Conservation (phyloP, 768 basidiomycete genomes). For the Mycena galopus region DNA sequence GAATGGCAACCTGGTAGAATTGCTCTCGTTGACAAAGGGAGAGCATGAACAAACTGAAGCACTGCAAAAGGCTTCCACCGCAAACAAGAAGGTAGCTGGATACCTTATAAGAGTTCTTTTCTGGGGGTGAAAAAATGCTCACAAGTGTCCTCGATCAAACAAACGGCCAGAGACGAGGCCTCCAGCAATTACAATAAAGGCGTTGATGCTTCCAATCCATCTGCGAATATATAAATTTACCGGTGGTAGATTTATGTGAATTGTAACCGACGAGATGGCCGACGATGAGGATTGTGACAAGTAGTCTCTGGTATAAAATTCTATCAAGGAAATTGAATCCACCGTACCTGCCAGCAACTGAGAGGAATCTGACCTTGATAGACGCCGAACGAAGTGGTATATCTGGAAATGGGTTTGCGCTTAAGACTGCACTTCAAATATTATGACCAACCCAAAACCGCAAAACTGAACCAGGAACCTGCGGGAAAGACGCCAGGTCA, state of each 20-base stretch:
- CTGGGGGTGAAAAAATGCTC: conserved; percentile 21
- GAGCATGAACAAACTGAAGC: conserved; percentile 59
- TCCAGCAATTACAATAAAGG: conserved; percentile 56
- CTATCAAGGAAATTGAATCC: not conserved
- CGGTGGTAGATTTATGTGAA: conserved; percentile 1
- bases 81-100: conserved; percentile 48
- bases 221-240: conserved; percentile 29
- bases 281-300: not conserved
- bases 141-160: conserved; percentile 65
- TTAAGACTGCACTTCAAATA: no score
- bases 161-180: conserved; percentile 57
- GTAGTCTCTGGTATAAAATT: conserved; percentile 4
- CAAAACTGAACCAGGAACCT: conserved; percentile 12
- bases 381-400: conserved; percentile 52
- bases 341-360: not conserved
- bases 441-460: conserved; percentile 3
- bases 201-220: conserved; percentile 63
- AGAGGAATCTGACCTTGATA: conserved; percentile 43
- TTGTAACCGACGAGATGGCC: not conserved
- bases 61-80: conserved; percentile 50
- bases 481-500: not conserved
- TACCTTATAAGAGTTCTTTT: not conserved
- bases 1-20: conserved; percentile 57
- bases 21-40: conserved; percentile 57
- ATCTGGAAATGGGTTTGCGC: conserved; percentile 40